phyloP scores from a whole-genome alignment of 2,329 filamentous ascomycete genomes.

The Fusarium sarcochroum region DNA sequence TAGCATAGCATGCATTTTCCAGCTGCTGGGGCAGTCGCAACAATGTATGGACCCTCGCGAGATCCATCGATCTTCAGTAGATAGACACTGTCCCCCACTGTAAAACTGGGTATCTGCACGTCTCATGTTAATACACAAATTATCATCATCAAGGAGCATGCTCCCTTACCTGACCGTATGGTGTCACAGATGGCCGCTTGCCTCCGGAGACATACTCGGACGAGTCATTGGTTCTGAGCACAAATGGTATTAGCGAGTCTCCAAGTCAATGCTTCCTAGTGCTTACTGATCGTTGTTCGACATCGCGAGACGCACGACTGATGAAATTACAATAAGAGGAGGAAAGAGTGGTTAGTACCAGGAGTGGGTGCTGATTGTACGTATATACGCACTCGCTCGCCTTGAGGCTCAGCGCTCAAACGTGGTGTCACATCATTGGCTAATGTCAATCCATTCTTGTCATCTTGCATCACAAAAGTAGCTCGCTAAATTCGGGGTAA shows the following conservation, averaged over 20 bases:
- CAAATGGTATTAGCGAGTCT: neutral
- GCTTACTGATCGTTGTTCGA: neutral
- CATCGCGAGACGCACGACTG: neutral
- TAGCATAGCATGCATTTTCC: slow-evolving; percentile 5
- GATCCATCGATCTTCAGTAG: slow-evolving; percentile 1
- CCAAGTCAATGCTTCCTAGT: neutral
- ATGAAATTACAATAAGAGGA: neutral
- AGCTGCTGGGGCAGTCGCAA: slow-evolving; percentile 1
- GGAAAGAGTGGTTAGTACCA: neutral
- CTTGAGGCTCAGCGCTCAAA: neutral
- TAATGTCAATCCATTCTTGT: too few species aligned
- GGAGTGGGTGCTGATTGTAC: neutral
- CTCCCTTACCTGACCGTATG: too few species aligned
- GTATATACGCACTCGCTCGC: neutral
- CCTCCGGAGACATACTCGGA: slow-evolving; percentile 2
- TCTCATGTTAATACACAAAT: neutral
- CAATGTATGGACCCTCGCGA: slow-evolving; percentile 7
- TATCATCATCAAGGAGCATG: too few species aligned
- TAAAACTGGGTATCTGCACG: neutral
- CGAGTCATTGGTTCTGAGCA: neutral
- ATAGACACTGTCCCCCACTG: slow-evolving; percentile 9
- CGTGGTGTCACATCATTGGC: neutral
- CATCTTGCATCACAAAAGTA: too few species aligned
- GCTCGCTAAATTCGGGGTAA: neutral
- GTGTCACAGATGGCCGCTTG: neutral